Evolutionary conservation across 2,329 filamentous ascomycete species (phyloP).

Genomic region (Claviceps citrina): DNA sequence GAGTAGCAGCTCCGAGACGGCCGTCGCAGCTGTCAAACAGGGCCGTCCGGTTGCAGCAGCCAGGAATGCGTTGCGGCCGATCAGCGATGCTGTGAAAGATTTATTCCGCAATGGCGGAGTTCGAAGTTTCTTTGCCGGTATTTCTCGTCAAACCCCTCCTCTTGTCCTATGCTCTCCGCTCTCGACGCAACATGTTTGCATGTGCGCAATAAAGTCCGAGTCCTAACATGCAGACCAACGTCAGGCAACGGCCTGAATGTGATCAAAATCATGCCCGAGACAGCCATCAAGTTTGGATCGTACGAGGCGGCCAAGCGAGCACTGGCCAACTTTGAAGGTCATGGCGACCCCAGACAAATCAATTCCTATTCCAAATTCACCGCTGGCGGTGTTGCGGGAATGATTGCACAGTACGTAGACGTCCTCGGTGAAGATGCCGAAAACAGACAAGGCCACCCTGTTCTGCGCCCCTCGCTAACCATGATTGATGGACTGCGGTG

Average conservation of each 20-base stretch:
- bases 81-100: constrained; percentile 58
- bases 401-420: constrained; percentile 66
- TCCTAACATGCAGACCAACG: not conserved
- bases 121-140: constrained; percentile 84
- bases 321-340: constrained; percentile 75
- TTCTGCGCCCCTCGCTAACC: not conserved
- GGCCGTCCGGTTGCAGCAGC: constrained; percentile 51
- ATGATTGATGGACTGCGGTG: not conserved
- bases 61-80: constrained; percentile 50
- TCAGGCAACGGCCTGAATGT: constrained; percentile 91
- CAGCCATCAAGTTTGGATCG: constrained; percentile 93
- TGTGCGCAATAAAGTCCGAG: not conserved
- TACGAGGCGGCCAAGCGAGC: constrained; percentile 90
- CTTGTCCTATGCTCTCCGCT: not conserved
- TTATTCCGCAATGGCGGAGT: constrained; percentile 77
- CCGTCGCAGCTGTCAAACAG: constrained; percentile 50
- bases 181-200: too few species aligned
- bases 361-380: constrained; percentile 77
- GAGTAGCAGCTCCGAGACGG: constrained; percentile 31
- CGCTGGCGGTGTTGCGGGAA: constrained; percentile 79
- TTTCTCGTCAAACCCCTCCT: constrained; percentile 14
- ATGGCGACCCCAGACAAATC: constrained; percentile 65
- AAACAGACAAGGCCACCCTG: not conserved
- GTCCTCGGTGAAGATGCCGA: not conserved
- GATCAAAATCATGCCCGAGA: constrained; percentile 96